Conservation (phyloP, 1,284 basidiomycete species). For the Ustilago vetiveriae region DNA sequence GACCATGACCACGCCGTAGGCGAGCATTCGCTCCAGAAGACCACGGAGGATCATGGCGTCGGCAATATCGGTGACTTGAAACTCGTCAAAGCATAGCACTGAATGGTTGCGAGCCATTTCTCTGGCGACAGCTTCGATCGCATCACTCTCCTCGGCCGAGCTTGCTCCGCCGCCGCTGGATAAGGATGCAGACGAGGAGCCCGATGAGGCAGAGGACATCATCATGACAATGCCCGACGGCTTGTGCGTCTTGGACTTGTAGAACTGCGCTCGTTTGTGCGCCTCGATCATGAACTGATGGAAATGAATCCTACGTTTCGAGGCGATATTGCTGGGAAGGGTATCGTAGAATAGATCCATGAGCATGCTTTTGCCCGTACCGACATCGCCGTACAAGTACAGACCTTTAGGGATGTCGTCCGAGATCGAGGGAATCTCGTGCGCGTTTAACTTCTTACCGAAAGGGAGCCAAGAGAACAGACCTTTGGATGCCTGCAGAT, state of each 20-base stretch:
- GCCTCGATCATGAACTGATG: conserved; percentile 94
- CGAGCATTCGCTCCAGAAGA: conserved; percentile 83
- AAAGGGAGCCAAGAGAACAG: conserved; percentile 47
- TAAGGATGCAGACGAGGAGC: conserved; percentile 7
- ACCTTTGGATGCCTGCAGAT: conserved; percentile 34
- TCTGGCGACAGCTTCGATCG: conserved; percentile 85
- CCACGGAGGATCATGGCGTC: conserved; percentile 97
- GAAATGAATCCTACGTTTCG: conserved; percentile 90
- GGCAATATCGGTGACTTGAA: conserved; percentile 98
- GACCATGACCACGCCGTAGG: conserved; percentile 89
- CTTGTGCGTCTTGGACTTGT: conserved; percentile 61
- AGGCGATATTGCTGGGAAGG: conserved; percentile 77
- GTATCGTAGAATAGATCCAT: conserved; percentile 97
- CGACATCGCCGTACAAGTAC: conserved; percentile 97
- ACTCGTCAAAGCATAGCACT: conserved; percentile 97
- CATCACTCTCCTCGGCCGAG: conserved; percentile 73
- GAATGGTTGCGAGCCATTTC: conserved; percentile 77
- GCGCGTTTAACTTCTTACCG: conserved; percentile 35
- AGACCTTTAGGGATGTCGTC: conserved; percentile 81
- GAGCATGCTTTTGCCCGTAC: conserved; percentile 92
- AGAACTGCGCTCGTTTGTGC: conserved; percentile 87
- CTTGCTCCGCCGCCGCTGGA: not conserved
- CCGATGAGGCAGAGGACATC: conserved; percentile 28
- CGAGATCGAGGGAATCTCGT: conserved; percentile 60
- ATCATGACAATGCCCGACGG: conserved; percentile 64